Evolutionary conservation across 2,329 filamentous ascomycete species (phyloP), one percentile per base, ranked within the genome.

Genomic region (Dendryphion nanum): DNA sequence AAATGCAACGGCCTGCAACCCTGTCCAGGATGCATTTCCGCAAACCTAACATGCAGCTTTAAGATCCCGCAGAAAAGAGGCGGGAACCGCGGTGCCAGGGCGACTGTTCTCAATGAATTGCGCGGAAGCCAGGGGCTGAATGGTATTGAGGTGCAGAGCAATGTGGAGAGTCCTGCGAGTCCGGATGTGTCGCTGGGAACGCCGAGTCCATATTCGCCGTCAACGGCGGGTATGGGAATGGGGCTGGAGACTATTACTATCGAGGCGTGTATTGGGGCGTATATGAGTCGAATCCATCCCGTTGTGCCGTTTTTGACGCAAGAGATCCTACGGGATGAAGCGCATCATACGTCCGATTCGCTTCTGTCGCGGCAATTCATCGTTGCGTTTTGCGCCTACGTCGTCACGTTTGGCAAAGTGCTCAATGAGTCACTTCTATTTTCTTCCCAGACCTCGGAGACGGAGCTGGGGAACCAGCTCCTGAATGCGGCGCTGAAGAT

Each of bases 1-100:
- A 86, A 85, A 63, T 86, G 83, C 59, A 82, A 86, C 57, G 82
- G 82, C 41, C 71, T 80, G 58, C 82, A 82, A 53, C 83, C 84
- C 15, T 89, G 84, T 64, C 76, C 79, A 43, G 86, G 86, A 65
- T 88, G 84, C 66, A 73, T 75, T 10, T 78, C 82, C 6, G 81
- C 83, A 5, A 76, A 81, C 54, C 72, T 87, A 14, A 72, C 76
- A 10, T 88, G 84, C 71, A 86, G 83, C 19, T 88, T 86, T 73
- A 82, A 85, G 68, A 81, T 82, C 21, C 80, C 86, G 23, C 83
- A 83, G 2, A 83, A 85, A 67, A 87, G 86, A 69, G 87, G 87
- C 63, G 84, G 84, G 1, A 84, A 83, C 30, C 86, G 86, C 66
- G 83, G 84, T 48, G 85, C 81, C 20, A 73, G 83, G 44, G 85